Evolutionary conservation across 2,329 filamentous ascomycete species (phyloP), one percentile per base, ranked within the genome.

Genomic region (Akanthomyces uredinophilus): DNA sequence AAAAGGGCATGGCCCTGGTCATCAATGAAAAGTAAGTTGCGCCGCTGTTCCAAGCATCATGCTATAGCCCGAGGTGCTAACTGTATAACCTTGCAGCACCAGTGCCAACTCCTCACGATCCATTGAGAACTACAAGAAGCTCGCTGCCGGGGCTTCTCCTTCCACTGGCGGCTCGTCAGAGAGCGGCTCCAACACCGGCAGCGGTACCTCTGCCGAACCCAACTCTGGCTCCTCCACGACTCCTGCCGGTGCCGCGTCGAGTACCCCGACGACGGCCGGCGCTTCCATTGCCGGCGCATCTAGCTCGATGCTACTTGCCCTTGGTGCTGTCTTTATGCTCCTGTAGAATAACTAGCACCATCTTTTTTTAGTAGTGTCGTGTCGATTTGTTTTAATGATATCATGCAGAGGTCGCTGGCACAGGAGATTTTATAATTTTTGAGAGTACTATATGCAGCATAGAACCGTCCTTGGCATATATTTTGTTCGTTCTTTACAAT

Each of bases 1-100:
- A 92, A 74, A 77, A 72, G 53, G 89, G 89, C 65, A 92, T 92
- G 88, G 81, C 83, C 62, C 88, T 90, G 78, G 88, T 90, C 37
- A 87, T 92, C 71, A 92, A 93, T 75, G 85, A 85, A 76, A 81
- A 88, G 87, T 89, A 75, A 75, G 86, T 75, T 75, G 22, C 22
- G 20, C 5, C 41, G 4, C 14, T 8, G 5, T 49, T 18, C 2
- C 11, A 22, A 7, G 11, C 11, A 37, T 24, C 5, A n/a, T 1
- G 11, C 29, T 49, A 32, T 16, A n/a, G 1, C 11, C 24, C 27
- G 61, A 66, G 49, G 68, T 53, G 32, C 39, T 60, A 3, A 51
- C 18, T 8, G 27, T 81, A 78, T 11, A 7, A 10, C 16, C 11
- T 13, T 35, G 4, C 27, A 62, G 60, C 73, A 79, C 81, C 37